These are phyloP conservation scores for Boletus rufocinnamomeus DNA, from an alignment of 768 basidiomycete species.

Conservation along the genomic window DNA sequence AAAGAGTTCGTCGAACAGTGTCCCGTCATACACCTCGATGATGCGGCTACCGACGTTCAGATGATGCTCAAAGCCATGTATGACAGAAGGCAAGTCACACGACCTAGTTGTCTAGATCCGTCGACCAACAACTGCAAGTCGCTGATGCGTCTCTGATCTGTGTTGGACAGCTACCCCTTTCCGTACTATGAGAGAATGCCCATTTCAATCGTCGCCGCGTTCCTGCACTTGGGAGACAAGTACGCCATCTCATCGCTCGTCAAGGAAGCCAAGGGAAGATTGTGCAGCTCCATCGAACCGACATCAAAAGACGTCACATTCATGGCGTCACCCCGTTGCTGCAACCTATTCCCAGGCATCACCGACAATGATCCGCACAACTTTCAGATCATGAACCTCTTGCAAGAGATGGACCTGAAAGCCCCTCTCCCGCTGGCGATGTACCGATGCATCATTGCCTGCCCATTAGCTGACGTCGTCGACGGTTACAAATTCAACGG, in stretches of 20 bases:
- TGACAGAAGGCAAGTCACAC: constrained; percentile 12
- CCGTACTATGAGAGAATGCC: constrained; percentile 9
- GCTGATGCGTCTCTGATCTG: not conserved
- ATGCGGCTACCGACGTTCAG: constrained; percentile 14
- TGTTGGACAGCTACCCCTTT: constrained; percentile 11
- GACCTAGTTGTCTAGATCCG: too few species aligned
- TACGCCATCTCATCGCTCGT: constrained; percentile 18
- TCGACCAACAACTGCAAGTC: too few species aligned
- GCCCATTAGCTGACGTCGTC: not conserved
- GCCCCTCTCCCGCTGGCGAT: constrained; percentile 10
- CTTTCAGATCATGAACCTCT: constrained; percentile 21
- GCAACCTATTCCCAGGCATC: not conserved
- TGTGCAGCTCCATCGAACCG: not conserved
- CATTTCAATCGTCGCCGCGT: not conserved
- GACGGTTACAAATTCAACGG: constrained; percentile 6
- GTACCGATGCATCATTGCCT: constrained; percentile 3
- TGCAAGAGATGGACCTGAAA: constrained; percentile 5
- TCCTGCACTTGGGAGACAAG: constrained; percentile 22
- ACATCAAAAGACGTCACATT: not conserved
- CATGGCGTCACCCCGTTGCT: fast-evolving
- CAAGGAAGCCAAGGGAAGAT: constrained; percentile 1
- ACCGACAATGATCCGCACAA: constrained; percentile 10
- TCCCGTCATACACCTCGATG: constrained; percentile 22
- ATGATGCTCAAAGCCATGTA: constrained; percentile 20
- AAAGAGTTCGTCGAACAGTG: constrained; percentile 16